phyloP scores from a whole-genome alignment of 164 flowering plant genomes.

The Stephania japonica region DNA sequence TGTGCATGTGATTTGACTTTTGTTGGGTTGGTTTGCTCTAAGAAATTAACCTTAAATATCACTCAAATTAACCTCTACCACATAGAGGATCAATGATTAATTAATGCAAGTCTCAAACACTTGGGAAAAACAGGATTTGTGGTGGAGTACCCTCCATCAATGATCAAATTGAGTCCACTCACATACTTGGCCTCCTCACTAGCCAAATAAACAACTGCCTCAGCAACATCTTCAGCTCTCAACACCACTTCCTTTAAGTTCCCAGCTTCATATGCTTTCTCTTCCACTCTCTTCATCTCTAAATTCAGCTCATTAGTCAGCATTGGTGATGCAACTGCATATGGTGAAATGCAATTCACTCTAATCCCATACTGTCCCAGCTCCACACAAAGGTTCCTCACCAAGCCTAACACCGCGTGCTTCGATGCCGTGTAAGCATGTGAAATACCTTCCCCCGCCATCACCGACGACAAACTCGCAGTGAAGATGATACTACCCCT shows the following conservation, averaged over 20 bases:
- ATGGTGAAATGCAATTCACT: constrained; percentile 46
- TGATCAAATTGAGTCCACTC: constrained; percentile 20
- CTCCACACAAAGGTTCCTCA: constrained; percentile 34
- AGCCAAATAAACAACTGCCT: constrained; percentile 20
- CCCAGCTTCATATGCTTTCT: neutral
- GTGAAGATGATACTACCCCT: constrained; percentile 32
- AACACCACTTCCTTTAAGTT: constrained; percentile 15
- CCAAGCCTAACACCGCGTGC: constrained; percentile 30
- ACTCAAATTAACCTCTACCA: no score
- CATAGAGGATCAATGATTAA: no score
- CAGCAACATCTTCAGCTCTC: constrained; percentile 11
- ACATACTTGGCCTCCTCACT: constrained; percentile 23
- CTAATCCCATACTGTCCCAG: constrained; percentile 42
- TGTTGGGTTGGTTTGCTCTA: no score
- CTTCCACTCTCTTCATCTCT: constrained; percentile 9
- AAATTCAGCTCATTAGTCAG: neutral
- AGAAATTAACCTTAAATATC: no score
- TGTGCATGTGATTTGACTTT: no score
- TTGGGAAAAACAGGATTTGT: constrained; percentile 10
- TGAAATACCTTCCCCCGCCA: constrained; percentile 5
- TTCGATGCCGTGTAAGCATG: constrained; percentile 32
- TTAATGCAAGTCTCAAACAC: no score
- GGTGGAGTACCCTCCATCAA: constrained; percentile 23
- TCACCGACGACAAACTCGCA: constrained; percentile 19
- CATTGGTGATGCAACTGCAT: constrained; percentile 19